phyloP scores from a whole-genome alignment of 805 yeast genomes.

The Hanseniaspora valbyensis region DNA sequence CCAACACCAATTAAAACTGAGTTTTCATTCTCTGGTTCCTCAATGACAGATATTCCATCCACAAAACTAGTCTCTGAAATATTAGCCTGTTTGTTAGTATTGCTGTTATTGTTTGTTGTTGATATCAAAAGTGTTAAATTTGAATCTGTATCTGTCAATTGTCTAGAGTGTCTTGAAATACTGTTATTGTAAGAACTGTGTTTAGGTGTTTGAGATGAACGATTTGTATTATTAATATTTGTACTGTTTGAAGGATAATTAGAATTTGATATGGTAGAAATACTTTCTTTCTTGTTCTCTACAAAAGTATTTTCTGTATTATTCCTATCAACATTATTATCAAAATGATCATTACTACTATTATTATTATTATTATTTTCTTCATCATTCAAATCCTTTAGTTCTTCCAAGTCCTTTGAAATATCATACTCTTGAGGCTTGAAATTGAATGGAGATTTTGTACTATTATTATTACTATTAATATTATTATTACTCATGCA shows the following conservation, averaged over 20 bases:
- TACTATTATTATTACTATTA: not conserved
- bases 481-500: not conserved
- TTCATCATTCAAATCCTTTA: not conserved
- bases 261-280: constrained; percentile 1
- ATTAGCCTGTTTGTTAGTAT: not conserved
- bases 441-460: constrained; percentile 7
- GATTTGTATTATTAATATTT: not conserved
- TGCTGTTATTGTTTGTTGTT: not conserved
- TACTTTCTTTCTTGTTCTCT: constrained; percentile 7
- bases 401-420: constrained; percentile 3
- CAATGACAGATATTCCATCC: not conserved
- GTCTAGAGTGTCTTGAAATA: not conserved
- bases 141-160: constrained; percentile 11
- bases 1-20: not conserved
- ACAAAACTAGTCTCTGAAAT: not conserved
- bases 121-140: not conserved
- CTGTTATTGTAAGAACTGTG: not conserved
- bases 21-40: not conserved
- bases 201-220: not conserved
- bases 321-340: not conserved
- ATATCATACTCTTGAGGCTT: constrained; percentile 13
- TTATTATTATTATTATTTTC: not conserved
- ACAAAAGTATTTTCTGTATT: not conserved
- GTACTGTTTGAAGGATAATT: not conserved
- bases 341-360: no score